phyloP scores from a whole-genome alignment of 495 filamentous ascomycete species.

The Aspergillus saccharolyticus region DNA sequence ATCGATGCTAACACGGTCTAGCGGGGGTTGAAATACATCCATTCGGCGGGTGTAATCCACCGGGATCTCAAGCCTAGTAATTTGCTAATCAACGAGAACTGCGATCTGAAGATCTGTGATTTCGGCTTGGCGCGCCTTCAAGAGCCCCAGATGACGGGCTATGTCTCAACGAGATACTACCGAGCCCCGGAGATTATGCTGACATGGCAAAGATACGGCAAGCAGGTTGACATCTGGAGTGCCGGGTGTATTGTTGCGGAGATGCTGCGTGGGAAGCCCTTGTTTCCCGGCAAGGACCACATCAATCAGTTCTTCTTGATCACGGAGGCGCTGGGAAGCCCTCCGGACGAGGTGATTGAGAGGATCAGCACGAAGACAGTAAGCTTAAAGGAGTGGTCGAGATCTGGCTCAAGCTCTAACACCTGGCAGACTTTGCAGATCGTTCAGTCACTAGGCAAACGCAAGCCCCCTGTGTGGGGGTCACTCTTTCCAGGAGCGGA shows the following conservation, averaged over 20 bases:
- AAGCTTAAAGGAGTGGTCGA: conserved; percentile 24
- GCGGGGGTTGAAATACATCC: conserved; percentile 98
- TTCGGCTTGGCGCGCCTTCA: conserved; percentile 96
- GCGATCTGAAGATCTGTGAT: conserved; percentile 98
- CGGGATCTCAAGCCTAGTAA: conserved; percentile 97
- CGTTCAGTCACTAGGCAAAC: conserved; percentile 88
- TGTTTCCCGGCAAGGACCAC: conserved; percentile 98
- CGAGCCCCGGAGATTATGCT: conserved; percentile 99
- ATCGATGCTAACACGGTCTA: conserved; percentile 28
- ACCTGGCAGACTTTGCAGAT: conserved; percentile 76
- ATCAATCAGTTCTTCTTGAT: conserved; percentile 99
- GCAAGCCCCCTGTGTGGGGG: conserved; percentile 76
- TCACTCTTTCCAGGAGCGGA: conserved; percentile 94
- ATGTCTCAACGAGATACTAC: conserved; percentile 98
- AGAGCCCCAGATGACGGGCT: conserved; percentile 99
- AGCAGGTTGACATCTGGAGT: conserved; percentile 98
- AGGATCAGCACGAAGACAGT: conserved; percentile 98
- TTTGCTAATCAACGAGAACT: conserved; percentile 98
- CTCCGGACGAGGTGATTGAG: conserved; percentile 94
- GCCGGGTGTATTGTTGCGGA: conserved; percentile 98
- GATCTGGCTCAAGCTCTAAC: not conserved
- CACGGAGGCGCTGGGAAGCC: conserved; percentile 90
- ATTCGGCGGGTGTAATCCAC: conserved; percentile 96
- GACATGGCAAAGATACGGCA: conserved; percentile 99
- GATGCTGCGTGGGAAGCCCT: conserved; percentile 95